Conservation (phyloP, 2,329 filamentous ascomycete species). For the Aspergillus niger region DNA sequence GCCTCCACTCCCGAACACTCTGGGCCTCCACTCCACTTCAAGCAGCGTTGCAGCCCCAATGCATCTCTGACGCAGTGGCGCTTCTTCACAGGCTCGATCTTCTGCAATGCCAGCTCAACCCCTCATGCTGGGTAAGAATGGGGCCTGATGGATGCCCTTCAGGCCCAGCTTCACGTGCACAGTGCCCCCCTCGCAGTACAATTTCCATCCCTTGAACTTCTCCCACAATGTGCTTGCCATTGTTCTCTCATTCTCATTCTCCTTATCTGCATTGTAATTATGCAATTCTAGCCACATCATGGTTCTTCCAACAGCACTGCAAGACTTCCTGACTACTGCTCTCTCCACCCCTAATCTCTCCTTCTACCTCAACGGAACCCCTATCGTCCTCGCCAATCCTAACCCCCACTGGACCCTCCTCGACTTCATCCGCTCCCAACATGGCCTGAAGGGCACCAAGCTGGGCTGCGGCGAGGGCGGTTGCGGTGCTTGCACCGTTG, state of each 20-base stretch:
- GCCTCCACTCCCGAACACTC: neutral
- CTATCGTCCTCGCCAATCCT: constrained; percentile 63
- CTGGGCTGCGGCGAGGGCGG: constrained; percentile 73
- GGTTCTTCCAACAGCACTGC: constrained; percentile 57
- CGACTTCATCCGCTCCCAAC: constrained; percentile 67
- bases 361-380: constrained; percentile 87
- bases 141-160: no score
- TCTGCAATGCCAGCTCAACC: no score
- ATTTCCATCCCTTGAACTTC: no score
- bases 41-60: no score
- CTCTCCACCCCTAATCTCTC: constrained; percentile 56
- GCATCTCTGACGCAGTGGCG: no score
- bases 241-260: neutral
- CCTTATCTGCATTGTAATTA: neutral
- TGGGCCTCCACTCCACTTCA: no score
- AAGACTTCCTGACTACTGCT: neutral
- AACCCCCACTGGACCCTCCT: constrained; percentile 84
- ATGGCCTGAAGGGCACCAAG: constrained; percentile 82
- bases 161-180: no score
- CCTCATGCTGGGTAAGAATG: no score
- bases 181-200: no score
- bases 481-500: constrained; percentile 87
- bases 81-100: no score
- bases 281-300: neutral
- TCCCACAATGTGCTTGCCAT: no score